phyloP scores from a whole-genome alignment of 768 basidiomycete species.

The Suillus tomentosus region DNA sequence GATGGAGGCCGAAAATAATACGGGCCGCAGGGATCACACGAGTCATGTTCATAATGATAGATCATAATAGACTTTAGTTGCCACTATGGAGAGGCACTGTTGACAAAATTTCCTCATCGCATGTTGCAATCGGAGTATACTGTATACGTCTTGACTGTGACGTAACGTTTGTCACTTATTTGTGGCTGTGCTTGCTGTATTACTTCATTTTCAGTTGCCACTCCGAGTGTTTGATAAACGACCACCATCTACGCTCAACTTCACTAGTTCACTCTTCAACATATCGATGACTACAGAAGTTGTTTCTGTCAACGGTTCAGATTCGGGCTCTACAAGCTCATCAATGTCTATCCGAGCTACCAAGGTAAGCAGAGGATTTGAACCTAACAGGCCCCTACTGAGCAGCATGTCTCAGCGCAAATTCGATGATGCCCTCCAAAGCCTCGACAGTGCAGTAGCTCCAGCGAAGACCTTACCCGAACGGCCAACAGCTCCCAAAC shows the following conservation, averaged over 20 bases:
- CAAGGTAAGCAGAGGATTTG: conserved; percentile 38
- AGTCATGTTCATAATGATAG: conserved; percentile 4
- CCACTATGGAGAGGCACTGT: neutral
- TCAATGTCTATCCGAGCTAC: conserved; percentile 36
- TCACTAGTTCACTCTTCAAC: neutral
- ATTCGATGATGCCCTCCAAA: conserved; percentile 78
- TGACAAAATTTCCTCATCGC: neutral
- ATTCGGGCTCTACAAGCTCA: conserved; percentile 17
- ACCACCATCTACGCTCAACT: neutral
- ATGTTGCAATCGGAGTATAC: no score
- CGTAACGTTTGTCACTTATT: no score
- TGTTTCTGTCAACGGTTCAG: conserved; percentile 15
- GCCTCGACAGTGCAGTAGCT: conserved; percentile 64
- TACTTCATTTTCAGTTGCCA: neutral
- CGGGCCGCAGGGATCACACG: neutral
- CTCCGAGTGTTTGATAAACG: neutral
- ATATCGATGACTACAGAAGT: neutral
- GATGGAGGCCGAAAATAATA: neutral
- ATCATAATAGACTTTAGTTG: neutral
- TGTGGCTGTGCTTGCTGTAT: conserved; percentile 7
- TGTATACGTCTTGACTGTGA: no score
- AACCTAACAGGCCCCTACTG: neutral
- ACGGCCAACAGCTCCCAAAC: conserved; percentile 47
- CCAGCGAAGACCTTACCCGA: conserved; percentile 33
- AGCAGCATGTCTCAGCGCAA: conserved; percentile 56